Evolutionary conservation across 2,329 filamentous ascomycete species (phyloP).

Genomic region (Coniella vitis): DNA sequence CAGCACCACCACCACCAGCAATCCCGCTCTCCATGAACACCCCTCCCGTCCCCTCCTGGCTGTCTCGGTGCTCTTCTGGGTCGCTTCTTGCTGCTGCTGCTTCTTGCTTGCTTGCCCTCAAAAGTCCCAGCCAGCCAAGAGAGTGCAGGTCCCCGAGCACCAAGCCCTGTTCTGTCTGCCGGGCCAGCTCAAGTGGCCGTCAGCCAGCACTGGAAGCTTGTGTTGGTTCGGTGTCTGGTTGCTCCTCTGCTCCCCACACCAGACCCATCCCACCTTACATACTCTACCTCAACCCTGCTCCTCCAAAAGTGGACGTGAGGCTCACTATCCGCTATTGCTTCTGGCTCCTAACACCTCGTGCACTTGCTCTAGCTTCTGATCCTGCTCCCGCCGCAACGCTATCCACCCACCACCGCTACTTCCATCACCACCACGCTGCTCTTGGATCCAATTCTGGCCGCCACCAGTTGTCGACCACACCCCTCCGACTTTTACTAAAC

Average conservation of each 20-base stretch:
- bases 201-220: slow-evolving; percentile 12
- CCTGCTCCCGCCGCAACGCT: background rate
- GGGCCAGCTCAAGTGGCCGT: slow-evolving; percentile 4
- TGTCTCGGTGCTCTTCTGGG: too few species aligned
- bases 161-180: too few species aligned
- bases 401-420: background rate
- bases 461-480: slow-evolving; percentile 7
- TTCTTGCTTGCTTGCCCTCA: background rate
- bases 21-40: too few species aligned
- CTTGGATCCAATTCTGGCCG: slow-evolving; percentile 4
- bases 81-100: background rate
- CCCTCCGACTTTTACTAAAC: slow-evolving; percentile 6
- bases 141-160: too few species aligned
- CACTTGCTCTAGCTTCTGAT: slow-evolving; percentile 16
- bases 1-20: background rate
- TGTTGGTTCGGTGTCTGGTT: background rate
- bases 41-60: too few species aligned
- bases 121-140: slow-evolving; percentile 4
- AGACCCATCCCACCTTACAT: background rate
- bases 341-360: slow-evolving; percentile 7
- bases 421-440: background rate
- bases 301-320: slow-evolving; percentile 1
- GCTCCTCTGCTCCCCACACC: slow-evolving; percentile 3
- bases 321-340: slow-evolving; percentile 6
- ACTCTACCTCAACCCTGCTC: slow-evolving; percentile 1